Evolutionary conservation across 805 yeast species (phyloP).

Genomic region (Brettanomyces custersianus): DNA sequence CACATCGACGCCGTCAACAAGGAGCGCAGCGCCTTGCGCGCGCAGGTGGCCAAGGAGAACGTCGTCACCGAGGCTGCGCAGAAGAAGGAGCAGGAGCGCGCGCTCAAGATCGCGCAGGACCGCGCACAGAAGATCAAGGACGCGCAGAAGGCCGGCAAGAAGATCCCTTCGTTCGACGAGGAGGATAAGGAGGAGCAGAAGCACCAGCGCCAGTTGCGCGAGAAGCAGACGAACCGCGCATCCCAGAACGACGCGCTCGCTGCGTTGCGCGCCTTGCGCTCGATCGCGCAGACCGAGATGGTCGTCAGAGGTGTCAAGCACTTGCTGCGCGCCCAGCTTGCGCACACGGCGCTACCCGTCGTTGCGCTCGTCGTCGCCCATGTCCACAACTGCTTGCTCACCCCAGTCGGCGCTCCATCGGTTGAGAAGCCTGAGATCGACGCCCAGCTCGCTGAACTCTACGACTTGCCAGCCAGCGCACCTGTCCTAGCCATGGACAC

Average conservation of each 20-base stretch:
- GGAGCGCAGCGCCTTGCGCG: constrained; percentile 15
- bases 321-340: constrained; percentile 43
- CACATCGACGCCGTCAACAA: constrained; percentile 15
- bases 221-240: constrained; percentile 32
- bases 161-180: constrained; percentile 16
- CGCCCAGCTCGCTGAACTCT: constrained; percentile 32
- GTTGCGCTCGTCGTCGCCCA: constrained; percentile 57
- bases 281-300: constrained; percentile 54
- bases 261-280: constrained; percentile 3
- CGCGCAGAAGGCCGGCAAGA: constrained; percentile 11
- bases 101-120: constrained; percentile 11
- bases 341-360: constrained; percentile 40
- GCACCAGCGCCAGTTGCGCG: constrained; percentile 25
- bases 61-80: constrained; percentile 19
- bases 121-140: constrained; percentile 22
- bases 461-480: constrained; percentile 28
- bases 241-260: constrained; percentile 39
- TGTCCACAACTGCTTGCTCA: constrained; percentile 64
- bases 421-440: constrained; percentile 36
- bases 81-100: constrained; percentile 15
- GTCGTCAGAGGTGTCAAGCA: constrained; percentile 77
- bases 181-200: constrained; percentile 26
- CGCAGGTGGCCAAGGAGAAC: constrained; percentile 25
- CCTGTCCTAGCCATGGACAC: constrained; percentile 37
- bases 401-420: constrained; percentile 31